Evolutionary conservation across 176 grass and related monocot genomes (phyloP), one percentile per base, ranked within the genome.

Genomic region (Eremochloa ophiuroides): DNA sequence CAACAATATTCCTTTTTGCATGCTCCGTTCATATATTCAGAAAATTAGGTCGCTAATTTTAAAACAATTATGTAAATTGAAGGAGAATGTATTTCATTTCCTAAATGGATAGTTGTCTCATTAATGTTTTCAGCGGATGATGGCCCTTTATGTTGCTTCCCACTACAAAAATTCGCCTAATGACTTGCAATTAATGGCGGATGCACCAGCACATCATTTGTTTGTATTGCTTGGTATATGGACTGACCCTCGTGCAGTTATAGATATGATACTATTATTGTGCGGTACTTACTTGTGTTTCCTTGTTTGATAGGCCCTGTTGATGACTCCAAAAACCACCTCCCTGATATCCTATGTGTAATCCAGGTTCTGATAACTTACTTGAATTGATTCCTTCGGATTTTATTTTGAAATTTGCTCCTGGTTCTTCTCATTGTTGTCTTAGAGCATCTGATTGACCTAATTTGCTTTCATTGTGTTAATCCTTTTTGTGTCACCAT

Each of bases 81-180:
- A 76, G 0, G 37, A 69, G 6, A 58, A 22, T 84, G 25, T 62
- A 26, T 78, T 58, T 51, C 63, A 37, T 69, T 58, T 69, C n/a
- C 28, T 71, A 41, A 64, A 42, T 85, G 7, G 28, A 74, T 84
- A 62, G 2, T 22, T 69, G 31, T 84, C n/a, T 78, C 77, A 40
- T 76, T 83, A 58, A 84, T 75, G 75, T 84, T 86, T 86, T 87
- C 88, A 98, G 96, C 79, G 96, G 69, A 98, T 98, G 96, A 98
- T 98, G 96, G 81, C 96, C 71, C 92, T 98, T 84, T 98, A 98
- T 88, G 90, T 98, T 87, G 92, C 96, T 82, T 98, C 95, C 48
- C 95, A 98, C 46, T 98, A 98, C 79, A 98, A 98, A 89, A 98
- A 95, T 86, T 98, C 96, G 59, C 96, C 96, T 22, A 95, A 95